Evolutionary conservation across 305 asterid species (phyloP).

Genomic region (Caryopteris hybrid): DNA sequence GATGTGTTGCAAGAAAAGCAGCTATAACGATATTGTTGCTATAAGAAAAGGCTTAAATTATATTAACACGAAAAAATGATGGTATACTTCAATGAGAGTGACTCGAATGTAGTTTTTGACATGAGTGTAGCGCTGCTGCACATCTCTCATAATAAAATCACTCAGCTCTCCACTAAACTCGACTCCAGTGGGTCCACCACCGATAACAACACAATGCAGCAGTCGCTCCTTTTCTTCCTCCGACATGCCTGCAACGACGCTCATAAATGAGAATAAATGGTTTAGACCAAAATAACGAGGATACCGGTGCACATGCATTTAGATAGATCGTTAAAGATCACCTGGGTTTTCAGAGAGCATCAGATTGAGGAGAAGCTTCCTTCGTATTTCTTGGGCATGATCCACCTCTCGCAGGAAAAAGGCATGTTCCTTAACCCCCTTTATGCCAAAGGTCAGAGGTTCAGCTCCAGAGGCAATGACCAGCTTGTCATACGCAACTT

Average conservation of each 20-base stretch:
- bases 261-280: background rate
- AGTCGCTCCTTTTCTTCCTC: constrained; percentile 86
- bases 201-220: constrained; percentile 80
- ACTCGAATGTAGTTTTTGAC: constrained; percentile 81
- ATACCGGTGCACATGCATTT: background rate
- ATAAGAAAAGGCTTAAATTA: background rate
- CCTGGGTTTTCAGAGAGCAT: constrained; percentile 95
- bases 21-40: background rate
- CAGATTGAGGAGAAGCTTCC: constrained; percentile 77
- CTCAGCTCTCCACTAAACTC: constrained; percentile 91
- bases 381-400: constrained; percentile 93
- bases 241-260: constrained; percentile 46
- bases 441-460: constrained; percentile 81
- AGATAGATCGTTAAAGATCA: constrained; percentile 2
- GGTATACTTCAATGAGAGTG: constrained; percentile 72
- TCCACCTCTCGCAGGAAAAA: constrained; percentile 81
- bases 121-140: constrained; percentile 60
- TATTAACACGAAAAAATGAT: background rate
- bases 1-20: background rate
- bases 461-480: constrained; percentile 90
- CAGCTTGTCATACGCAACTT: constrained; percentile 87
- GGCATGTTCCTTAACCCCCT: constrained; percentile 78
- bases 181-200: constrained; percentile 98
- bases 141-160: constrained; percentile 85
- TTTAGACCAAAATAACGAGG: background rate